Base-by-base conservation (phyloP, 1,284 basidiomycete genomes). In the Ceratobasidium sp. region DNA sequence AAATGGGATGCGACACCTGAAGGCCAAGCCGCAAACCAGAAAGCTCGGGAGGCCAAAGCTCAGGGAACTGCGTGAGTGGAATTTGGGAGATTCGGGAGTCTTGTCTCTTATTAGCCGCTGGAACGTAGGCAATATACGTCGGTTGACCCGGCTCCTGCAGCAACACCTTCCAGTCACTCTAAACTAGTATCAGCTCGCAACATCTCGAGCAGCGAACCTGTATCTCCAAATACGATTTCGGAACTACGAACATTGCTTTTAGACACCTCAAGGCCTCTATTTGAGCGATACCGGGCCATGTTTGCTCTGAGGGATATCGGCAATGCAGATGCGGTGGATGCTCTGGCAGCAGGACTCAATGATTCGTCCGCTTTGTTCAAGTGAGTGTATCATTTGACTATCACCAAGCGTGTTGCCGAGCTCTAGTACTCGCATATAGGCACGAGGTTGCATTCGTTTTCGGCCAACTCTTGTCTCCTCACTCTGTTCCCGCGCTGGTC, bases 371-470 rank as follows among this genome's bases (percentile, higher is more conserved):
- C 92, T 1, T 84, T 98, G 26, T 98, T 98, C 89, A 94, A 95
- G 93, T 95, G 76, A 75, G 88, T 82, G 2, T 11, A 35, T 21
- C 41, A 21, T 32, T 30, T 44, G 46, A 73, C 11, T 30, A 28
- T 26, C 61, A 8, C 23, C 16, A 35, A 44, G 14, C 4, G n/a
- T 7, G 16, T 35, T 58, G 9, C 52, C 23, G 21, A 38, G 23
- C 30, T 47, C 38, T 30, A 5, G 30, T 1, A 44, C 47, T 50
- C 30, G 35, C 38, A 69, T 28, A 38, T 79, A 95, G 96, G 76
- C 96, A 98, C 80, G 96, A 98, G 82, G 94, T 98, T 63, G 97
- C 96, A 1, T 98, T 98, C 82, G 93, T 99, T 62, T 98, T 99
- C 79, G 98, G 98, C 21, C 98, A 99, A 82, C 87, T 99, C 41